phyloP scores from a whole-genome alignment of 2,329 filamentous ascomycete species.

The Pseudomassariella vexata region DNA sequence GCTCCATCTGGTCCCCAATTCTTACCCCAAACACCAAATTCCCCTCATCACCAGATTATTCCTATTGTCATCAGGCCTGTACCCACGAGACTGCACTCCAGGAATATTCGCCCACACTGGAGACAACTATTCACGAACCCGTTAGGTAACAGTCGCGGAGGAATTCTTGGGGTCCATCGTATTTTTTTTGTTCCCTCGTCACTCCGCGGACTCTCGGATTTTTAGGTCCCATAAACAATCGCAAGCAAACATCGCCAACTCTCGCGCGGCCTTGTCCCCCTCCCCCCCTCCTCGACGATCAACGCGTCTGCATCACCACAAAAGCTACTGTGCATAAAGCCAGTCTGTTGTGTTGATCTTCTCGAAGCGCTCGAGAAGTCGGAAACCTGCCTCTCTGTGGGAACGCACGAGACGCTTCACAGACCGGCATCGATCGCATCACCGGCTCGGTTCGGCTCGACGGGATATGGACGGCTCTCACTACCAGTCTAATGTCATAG shows the following conservation, averaged over 20 bases:
- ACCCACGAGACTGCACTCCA: conserved; percentile 17
- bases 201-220: too few species aligned
- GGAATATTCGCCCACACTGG: conserved; percentile 5
- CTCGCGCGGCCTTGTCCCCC: too few species aligned
- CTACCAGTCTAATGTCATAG: conserved; percentile 51
- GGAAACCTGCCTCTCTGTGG: neutral
- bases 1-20: conserved; percentile 28
- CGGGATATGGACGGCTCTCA: conserved; percentile 49
- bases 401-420: conserved; percentile 7
- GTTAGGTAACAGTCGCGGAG: conserved; percentile 11
- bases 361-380: too few species aligned
- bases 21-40: conserved; percentile 25
- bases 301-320: too few species aligned
- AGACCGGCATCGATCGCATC: conserved; percentile 14
- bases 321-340: too few species aligned
- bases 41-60: conserved; percentile 23
- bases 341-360: too few species aligned
- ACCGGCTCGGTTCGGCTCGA: conserved; percentile 17
- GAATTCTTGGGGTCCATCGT: too few species aligned
- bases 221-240: too few species aligned
- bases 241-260: too few species aligned
- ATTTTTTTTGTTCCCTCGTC: too few species aligned
- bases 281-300: too few species aligned
- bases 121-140: conserved; percentile 5
- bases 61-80: conserved; percentile 12